Base-by-base conservation (phyloP, 108 stramenopile species). In the Nitzschia inconspicua region DNA sequence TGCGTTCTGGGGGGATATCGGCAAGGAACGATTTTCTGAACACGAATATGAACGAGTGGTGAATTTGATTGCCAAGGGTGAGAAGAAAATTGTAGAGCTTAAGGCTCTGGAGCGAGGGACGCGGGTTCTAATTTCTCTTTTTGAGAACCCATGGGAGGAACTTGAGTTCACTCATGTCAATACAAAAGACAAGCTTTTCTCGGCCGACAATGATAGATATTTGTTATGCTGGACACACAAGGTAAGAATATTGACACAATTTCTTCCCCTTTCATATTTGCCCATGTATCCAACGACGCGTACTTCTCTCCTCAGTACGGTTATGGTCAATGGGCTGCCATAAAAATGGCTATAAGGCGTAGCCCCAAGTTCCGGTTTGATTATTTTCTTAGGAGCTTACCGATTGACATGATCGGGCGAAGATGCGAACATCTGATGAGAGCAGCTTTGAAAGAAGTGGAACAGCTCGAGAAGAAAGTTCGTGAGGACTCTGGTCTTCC, bases 101-200 rank as follows among this genome's bases (percentile, higher is more conserved):
- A 82, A 82, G 56, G 63, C 68, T 8, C 75, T 93, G 16, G 80
- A 85, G 64, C 65, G 75, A 54, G 84, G 82, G 23, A 84, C 85
- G 23, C 55, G 54, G 57, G 60, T 81, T 4, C 64, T 93, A 7
- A 65, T 93, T 41, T 86, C 85, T 2, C 58, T 90, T 14, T 93
- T 93, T 65, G 86, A 85, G 44, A 93, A 93, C 79, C 88, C 92
- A 7, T 93, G 92, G 92, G 68, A 76, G 27, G 88, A 93, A 51
- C 65, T 89, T 23, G 86, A 93, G 56, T 93, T 89, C 50, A 79
- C 75, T 11, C 75, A 89, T 47, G 72, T 80, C 28, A 84, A 76
- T 43, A 77, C 75, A 24, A 89, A 73, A 41, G 80, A 82, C 55
- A 86, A 84, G 36, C 63, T 84, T 44, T 85, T 81, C 49, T 76